Evolutionary conservation across 805 yeast species (phyloP), one percentile per base, ranked within the genome.

Genomic region (Priceomyces haplophilus): DNA sequence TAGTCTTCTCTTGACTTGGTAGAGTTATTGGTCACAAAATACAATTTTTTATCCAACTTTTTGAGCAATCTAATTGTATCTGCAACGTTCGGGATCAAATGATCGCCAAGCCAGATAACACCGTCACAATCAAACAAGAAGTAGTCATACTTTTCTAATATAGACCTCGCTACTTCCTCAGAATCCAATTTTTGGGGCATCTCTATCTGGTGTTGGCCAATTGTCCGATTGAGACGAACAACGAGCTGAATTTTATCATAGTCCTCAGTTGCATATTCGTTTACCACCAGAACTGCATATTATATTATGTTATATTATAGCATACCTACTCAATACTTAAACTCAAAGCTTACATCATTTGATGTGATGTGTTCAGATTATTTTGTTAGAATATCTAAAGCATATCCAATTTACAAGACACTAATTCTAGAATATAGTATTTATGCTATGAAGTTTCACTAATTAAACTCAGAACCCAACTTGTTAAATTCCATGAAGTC

Each of bases 121-220:
- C 99, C 99, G 60, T 93, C 99, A 68, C 99, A 93, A 58, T 93
- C 99, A 60, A 93, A 93, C 51, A 93, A 69, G 55, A 90, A 91
- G 45, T 87, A 88, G 58, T 89, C 97, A 61, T 84, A 85, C 40
- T 72, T 58, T 50, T 75, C 77, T 7, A 93, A 64, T 37, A 93
- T 66, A 6, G 65, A 56, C 40, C 75, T 64, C 3, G 78, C 85
- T 25, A 76, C 76, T 16, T 68, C 69, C 42, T 67, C 70, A 16
- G 65, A 55, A 13, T 65, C 62, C 34, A 85, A 60, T 53, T 84
- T 81, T 1, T 56, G 52, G 7, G 87, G 73, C 75, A 73, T 73
- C 6, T 36, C 39, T 21, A 11, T 7, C n/a, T 16, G 11, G 8
- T 21, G 6, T 8, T 13, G 10, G 13, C 12, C 6, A 21, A 21